Evolutionary conservation across 768 basidiomycete species (phyloP).

Genomic region (Mrakia gelida): DNA sequence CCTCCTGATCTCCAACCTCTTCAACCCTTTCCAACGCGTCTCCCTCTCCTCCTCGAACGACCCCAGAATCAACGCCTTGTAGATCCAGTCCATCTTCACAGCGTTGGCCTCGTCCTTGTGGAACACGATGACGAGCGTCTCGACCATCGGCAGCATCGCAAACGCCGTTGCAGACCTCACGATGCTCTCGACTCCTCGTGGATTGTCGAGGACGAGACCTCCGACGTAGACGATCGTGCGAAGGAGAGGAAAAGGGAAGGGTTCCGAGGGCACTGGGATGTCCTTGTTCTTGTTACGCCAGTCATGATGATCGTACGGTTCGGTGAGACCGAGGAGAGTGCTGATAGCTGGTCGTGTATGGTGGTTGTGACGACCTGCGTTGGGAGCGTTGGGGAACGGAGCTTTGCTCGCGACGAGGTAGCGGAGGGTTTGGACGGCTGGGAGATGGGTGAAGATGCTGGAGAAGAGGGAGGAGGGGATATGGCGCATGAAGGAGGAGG

Average conservation of each 20-base stretch:
- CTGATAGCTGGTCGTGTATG: background rate
- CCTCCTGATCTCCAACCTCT: slow-evolving; percentile 8
- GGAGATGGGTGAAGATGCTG: slow-evolving; percentile 28
- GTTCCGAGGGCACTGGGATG: background rate
- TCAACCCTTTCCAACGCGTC: slow-evolving; percentile 3
- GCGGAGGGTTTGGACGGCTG: background rate
- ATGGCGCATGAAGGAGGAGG: slow-evolving; percentile 9
- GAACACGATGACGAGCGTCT: background rate
- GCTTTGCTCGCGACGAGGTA: background rate
- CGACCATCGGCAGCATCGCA: background rate
- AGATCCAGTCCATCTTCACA: background rate
- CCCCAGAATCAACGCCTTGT: background rate
- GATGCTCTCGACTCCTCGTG: background rate
- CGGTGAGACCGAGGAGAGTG: background rate
- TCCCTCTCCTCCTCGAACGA: background rate
- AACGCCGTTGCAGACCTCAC: background rate
- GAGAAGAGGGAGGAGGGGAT: slow-evolving; percentile 31
- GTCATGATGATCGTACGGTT: background rate
- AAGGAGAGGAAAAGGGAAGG: background rate
- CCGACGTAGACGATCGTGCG: background rate
- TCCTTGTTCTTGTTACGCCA: background rate
- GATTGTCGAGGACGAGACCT: background rate
- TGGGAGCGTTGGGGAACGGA: background rate
- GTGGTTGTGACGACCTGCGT: background rate
- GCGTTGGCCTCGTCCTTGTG: background rate